These are phyloP conservation scores for Sedum album DNA, from an alignment of 164 flowering plant species.

Conservation along the genomic window DNA sequence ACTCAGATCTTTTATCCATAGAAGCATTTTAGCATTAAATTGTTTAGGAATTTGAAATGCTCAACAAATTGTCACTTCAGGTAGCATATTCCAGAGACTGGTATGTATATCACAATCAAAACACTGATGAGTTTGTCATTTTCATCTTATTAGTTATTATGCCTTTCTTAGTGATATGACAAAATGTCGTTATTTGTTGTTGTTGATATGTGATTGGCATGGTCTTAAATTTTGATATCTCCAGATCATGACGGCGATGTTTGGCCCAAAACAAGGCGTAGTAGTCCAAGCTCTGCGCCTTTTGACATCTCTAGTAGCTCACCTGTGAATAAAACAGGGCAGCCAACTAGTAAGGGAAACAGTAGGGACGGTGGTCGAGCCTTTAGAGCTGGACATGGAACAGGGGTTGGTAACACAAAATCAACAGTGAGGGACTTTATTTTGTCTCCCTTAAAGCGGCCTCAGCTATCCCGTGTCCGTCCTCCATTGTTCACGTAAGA, in stretches of 20 bases:
- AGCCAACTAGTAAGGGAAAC: slow-evolving; percentile 35
- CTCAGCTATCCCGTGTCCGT: slow-evolving; percentile 76
- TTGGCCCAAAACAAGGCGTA: slow-evolving; percentile 84
- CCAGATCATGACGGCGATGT: slow-evolving; percentile 90
- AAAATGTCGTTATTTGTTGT: neutral
- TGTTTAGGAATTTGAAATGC: too few species aligned
- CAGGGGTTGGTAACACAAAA: slow-evolving; percentile 36
- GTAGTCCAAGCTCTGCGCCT: slow-evolving; percentile 53
- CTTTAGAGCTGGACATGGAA: slow-evolving; percentile 27
- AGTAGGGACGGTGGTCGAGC: slow-evolving; percentile 32
- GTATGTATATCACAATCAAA: neutral
- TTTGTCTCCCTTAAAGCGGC: slow-evolving; percentile 83
- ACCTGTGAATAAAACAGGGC: slow-evolving; percentile 44
- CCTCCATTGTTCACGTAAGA: slow-evolving; percentile 71
- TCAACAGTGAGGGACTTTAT: slow-evolving; percentile 77
- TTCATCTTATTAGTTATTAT: too few species aligned
- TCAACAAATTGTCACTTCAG: too few species aligned
- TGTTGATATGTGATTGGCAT: slow-evolving; percentile 69
- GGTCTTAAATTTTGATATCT: slow-evolving; percentile 76
- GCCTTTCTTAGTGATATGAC: too few species aligned
- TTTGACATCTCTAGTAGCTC: slow-evolving; percentile 63
- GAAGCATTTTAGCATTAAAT: too few species aligned
- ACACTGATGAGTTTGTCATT: too few species aligned
- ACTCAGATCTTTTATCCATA: too few species aligned
- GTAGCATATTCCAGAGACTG: too few species aligned